Evolutionary conservation across 331 rosid species (phyloP).

Genomic region (Malus hybrid): DNA sequence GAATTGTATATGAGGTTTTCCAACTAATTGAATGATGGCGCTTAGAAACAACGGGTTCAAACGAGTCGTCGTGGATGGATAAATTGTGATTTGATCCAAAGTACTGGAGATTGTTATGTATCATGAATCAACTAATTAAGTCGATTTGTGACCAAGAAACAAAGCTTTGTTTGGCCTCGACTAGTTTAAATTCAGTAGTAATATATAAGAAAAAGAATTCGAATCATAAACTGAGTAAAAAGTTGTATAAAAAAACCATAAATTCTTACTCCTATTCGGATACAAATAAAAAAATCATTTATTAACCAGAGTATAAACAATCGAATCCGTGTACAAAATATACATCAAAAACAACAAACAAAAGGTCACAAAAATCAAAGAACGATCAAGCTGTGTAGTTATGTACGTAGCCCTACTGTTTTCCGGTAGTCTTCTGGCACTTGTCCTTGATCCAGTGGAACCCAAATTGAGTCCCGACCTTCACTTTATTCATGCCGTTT

Average conservation of each 20-base stretch:
- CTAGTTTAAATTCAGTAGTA: too few relatives aligned
- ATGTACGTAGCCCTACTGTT: slow-evolving; percentile 3
- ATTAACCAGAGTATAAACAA: too few relatives aligned
- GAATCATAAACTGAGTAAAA: background rate
- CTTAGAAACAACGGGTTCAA: background rate
- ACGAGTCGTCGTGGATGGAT: background rate
- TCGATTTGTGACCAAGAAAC: too few relatives aligned
- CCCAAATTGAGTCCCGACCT: slow-evolving; percentile 22
- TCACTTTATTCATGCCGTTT: slow-evolving; percentile 23
- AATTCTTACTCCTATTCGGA: too few relatives aligned
- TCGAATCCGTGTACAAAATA: background rate
- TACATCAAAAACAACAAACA: too few relatives aligned
- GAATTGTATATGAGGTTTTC: background rate
- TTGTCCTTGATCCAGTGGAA: slow-evolving; percentile 35
- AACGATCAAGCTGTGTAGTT: background rate
- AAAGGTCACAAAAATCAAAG: background rate
- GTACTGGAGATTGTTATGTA: background rate
- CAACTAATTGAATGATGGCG: background rate
- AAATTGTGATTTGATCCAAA: background rate
- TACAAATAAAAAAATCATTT: too few relatives aligned
- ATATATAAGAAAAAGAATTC: too few relatives aligned
- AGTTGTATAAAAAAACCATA: too few relatives aligned
- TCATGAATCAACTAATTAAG: too few relatives aligned
- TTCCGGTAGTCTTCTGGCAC: slow-evolving; percentile 28
- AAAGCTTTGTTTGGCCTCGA: too few relatives aligned